These are phyloP conservation scores for Penicillium argentinense DNA, from an alignment of 495 filamentous ascomycete genomes.

Conservation along the genomic window DNA sequence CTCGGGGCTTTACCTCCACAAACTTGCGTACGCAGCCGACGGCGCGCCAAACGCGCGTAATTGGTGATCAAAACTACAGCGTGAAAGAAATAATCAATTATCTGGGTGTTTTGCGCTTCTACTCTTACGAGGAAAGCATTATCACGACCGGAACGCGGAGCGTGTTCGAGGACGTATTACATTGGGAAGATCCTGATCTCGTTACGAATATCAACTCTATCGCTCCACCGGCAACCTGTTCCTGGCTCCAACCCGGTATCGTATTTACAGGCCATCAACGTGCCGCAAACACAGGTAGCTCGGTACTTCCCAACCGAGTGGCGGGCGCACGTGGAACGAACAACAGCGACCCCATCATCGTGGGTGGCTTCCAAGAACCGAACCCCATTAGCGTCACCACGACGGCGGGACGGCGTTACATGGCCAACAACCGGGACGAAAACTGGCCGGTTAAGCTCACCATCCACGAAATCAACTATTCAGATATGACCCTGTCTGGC, in stretches of 20 bases:
- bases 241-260: slow-evolving; percentile 65
- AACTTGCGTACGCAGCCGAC: too few relatives aligned
- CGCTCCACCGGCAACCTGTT: slow-evolving; percentile 55
- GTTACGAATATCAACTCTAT: slow-evolving; percentile 58
- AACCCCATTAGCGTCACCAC: slow-evolving; percentile 36
- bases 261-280: slow-evolving; percentile 64
- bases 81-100: slow-evolving; percentile 68
- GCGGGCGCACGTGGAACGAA: slow-evolving; percentile 25
- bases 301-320: slow-evolving; percentile 30
- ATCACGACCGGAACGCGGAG: slow-evolving; percentile 48
- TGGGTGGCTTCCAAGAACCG: slow-evolving; percentile 37
- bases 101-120: slow-evolving; percentile 59
- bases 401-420: slow-evolving; percentile 36
- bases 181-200: slow-evolving; percentile 58
- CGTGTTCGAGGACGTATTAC: slow-evolving; percentile 41
- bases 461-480: slow-evolving; percentile 65
- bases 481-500: slow-evolving; percentile 63
- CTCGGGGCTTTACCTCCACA: slow-evolving; percentile 31
- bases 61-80: too few relatives aligned
- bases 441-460: slow-evolving; percentile 74
- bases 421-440: slow-evolving; percentile 50
- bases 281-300: slow-evolving; percentile 33
- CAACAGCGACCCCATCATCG: slow-evolving; percentile 40
- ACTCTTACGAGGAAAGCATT: slow-evolving; percentile 55
- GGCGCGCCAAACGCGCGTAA: too few relatives aligned